These are phyloP conservation scores for Geotrichum histeridarum DNA, from an alignment of 1,139 yeast species.

Conservation along the genomic window DNA sequence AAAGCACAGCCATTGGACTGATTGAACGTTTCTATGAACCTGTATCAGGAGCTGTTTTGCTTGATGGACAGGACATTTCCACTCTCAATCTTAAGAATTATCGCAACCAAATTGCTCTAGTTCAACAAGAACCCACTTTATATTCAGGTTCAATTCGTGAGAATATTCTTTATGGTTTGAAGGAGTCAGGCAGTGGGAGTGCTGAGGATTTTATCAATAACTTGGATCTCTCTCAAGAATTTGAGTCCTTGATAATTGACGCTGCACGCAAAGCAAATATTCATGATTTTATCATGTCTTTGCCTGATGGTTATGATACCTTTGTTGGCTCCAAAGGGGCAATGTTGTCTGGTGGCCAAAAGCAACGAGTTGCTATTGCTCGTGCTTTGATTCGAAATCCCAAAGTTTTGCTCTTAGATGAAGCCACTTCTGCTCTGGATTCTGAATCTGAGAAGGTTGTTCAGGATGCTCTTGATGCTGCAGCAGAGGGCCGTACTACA, in stretches of 20 bases:
- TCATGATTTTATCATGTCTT: conserved; percentile 63
- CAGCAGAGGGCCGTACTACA: conserved; percentile 70
- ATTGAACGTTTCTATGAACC: conserved; percentile 79
- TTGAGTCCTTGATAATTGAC: conserved; percentile 41
- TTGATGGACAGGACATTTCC: conserved; percentile 67
- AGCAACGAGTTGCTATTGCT: conserved; percentile 73
- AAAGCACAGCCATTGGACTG: conserved; percentile 83
- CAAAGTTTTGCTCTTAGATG: conserved; percentile 61
- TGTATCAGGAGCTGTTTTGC: conserved; percentile 52
- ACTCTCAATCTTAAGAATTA: conserved; percentile 68
- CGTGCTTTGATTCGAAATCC: conserved; percentile 69
- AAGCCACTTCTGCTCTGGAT: conserved; percentile 79
- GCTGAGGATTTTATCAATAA: too few relatives aligned
- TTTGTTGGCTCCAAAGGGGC: conserved; percentile 78
- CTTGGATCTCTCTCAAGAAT: conserved; percentile 31
- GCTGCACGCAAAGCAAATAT: conserved; percentile 80
- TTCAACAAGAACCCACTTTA: conserved; percentile 74
- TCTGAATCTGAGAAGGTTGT: conserved; percentile 77
- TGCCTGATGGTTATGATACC: conserved; percentile 81
- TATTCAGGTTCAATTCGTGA: conserved; percentile 85
- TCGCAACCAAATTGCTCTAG: conserved; percentile 73
- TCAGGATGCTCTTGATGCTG: conserved; percentile 53
- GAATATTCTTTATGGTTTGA: conserved; percentile 67
- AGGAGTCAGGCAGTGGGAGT: conserved; percentile 26
- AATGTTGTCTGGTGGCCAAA: conserved; percentile 76